Evolutionary conservation across 495 filamentous ascomycete genomes (phyloP).

Genomic region (Neurospora discreta): DNA sequence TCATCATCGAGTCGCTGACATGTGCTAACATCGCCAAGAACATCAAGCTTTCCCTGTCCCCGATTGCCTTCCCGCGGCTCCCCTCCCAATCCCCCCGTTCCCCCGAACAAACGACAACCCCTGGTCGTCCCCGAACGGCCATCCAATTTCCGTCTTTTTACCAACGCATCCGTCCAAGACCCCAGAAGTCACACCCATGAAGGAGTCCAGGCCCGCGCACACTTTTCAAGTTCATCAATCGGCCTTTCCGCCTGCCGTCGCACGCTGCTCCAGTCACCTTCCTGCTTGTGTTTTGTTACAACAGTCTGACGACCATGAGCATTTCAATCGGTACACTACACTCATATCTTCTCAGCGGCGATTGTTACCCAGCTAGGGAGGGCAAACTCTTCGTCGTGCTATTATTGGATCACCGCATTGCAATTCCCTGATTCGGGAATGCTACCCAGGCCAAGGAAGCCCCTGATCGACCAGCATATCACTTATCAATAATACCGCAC

Average conservation of each 20-base stretch:
- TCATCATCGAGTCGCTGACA: background rate
- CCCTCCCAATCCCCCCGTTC: background rate
- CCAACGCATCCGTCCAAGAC: background rate
- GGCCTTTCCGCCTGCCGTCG: background rate
- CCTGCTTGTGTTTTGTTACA: background rate
- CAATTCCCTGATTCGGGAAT: background rate
- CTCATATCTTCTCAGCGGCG: background rate
- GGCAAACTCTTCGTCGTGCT: background rate
- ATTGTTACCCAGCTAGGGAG: no score
- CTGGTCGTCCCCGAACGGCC: background rate
- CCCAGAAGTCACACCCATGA: background rate
- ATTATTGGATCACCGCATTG: background rate
- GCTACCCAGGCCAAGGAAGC: background rate
- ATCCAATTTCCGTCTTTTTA: background rate
- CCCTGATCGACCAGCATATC: background rate
- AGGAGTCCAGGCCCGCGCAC: background rate
- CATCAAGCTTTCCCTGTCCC: background rate
- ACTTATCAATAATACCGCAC: background rate
- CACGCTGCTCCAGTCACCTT: background rate
- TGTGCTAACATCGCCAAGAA: background rate
- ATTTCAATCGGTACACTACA: background rate
- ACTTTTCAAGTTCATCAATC: background rate
- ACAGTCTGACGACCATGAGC: background rate
- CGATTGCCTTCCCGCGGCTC: background rate
- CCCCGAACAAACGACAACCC: background rate